phyloP scores from a whole-genome alignment of 257 asterid genomes.

The Marsdenia floribunda region DNA sequence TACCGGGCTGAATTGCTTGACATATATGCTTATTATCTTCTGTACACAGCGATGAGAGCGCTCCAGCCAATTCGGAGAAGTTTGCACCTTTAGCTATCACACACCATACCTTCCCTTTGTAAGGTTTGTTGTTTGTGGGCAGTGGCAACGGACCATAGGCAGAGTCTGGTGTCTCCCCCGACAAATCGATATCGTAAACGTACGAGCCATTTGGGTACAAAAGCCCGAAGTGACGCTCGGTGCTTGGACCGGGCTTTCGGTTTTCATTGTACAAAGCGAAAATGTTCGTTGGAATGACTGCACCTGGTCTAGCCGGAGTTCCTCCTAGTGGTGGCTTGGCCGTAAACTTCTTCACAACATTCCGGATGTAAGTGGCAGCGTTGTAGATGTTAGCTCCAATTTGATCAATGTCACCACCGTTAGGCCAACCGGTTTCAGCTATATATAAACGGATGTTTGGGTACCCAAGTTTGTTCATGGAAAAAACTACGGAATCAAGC shows the following conservation, averaged over 20 bases:
- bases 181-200: slow-evolving; percentile 51
- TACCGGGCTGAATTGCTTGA: slow-evolving; percentile 48
- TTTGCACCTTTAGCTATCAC: slow-evolving; percentile 31
- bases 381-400: slow-evolving; percentile 55
- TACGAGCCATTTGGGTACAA: slow-evolving; percentile 35
- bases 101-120: slow-evolving; percentile 68
- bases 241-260: slow-evolving; percentile 54
- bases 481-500: slow-evolving; percentile 52
- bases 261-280: slow-evolving; percentile 66
- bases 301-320: slow-evolving; percentile 63
- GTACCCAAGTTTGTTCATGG: slow-evolving; percentile 63
- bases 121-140: slow-evolving; percentile 50
- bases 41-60: slow-evolving; percentile 36
- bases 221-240: slow-evolving; percentile 73
- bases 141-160: slow-evolving; percentile 22
- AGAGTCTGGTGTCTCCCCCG: slow-evolving; percentile 26
- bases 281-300: slow-evolving; percentile 43
- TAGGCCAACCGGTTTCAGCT: slow-evolving; percentile 87
- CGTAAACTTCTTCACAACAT: slow-evolving; percentile 39
- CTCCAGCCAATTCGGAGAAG: slow-evolving; percentile 27
- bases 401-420: slow-evolving; percentile 59
- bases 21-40: slow-evolving; percentile 44
- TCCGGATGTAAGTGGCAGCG: slow-evolving; percentile 61
- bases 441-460: slow-evolving; percentile 29
- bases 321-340: slow-evolving; percentile 47